Evolutionary conservation across 2,329 filamentous ascomycete genomes (phyloP).

Genomic region (Fusarium albidum): DNA sequence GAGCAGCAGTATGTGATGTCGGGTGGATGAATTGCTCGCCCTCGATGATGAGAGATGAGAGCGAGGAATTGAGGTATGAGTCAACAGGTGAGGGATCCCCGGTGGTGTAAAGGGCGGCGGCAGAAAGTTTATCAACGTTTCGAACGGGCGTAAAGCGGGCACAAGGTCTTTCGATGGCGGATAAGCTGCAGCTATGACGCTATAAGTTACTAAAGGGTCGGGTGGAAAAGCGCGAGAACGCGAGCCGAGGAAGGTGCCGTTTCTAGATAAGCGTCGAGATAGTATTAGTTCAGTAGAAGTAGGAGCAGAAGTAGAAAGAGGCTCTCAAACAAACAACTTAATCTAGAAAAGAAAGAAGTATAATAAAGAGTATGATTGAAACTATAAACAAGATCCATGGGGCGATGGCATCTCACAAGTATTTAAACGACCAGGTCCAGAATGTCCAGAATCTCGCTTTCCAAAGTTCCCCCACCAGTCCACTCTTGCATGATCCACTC

Average conservation of each 20-base stretch:
- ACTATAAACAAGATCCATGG: constrained; percentile 12
- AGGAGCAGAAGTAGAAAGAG: background rate
- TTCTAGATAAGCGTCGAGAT: constrained; percentile 14
- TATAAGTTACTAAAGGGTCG: too few relatives aligned
- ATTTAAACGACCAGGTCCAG: constrained; percentile 11
- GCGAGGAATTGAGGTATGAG: background rate
- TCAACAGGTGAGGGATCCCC: background rate
- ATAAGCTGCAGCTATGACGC: constrained; percentile 35
- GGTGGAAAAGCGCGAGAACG: constrained; percentile 6
- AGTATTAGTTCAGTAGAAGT: background rate
- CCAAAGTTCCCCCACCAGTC: background rate
- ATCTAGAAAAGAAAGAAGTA: too few relatives aligned
- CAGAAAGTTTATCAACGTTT: constrained; percentile 10
- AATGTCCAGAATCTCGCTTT: background rate
- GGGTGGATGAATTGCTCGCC: background rate
- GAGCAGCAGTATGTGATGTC: background rate
- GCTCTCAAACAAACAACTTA: constrained; percentile 7
- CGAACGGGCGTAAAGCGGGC: background rate
- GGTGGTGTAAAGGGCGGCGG: constrained; percentile 6
- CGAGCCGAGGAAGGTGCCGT: constrained; percentile 12
- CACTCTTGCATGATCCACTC: background rate
- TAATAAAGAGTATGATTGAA: background rate
- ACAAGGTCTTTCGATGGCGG: constrained; percentile 4
- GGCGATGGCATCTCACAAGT: constrained; percentile 32
- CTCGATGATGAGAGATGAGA: background rate